phyloP scores from a whole-genome alignment of 257 asterid genomes.

The Nicotiana benthamiana region DNA sequence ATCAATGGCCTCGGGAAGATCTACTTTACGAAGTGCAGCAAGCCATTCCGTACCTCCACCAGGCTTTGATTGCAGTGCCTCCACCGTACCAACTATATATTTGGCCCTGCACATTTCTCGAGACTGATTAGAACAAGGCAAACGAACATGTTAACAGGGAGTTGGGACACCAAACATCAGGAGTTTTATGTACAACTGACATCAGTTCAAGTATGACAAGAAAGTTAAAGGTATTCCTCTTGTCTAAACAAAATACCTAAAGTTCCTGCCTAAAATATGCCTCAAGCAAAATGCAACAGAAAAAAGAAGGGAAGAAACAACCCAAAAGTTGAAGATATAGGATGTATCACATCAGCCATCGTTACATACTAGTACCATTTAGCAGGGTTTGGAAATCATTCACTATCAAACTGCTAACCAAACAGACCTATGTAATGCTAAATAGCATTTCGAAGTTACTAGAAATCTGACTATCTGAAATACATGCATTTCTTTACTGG shows the following conservation, averaged over 20 bases:
- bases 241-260: not conserved
- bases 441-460: not conserved
- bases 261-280: not conserved
- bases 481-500: not conserved
- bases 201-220: not conserved
- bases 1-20: conserved; percentile 61
- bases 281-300: not conserved
- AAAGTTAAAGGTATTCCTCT: not conserved
- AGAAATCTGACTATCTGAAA: not conserved
- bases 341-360: not conserved
- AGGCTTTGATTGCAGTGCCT: conserved; percentile 69
- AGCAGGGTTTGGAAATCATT: not conserved
- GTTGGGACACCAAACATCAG: not conserved
- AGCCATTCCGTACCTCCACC: conserved; percentile 88
- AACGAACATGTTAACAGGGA: no score
- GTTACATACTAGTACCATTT: not conserved
- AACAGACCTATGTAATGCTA: not conserved
- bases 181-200: not conserved
- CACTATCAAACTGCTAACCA: not conserved
- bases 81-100: conserved; percentile 75
- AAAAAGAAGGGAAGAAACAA: not conserved
- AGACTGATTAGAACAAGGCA: not conserved
- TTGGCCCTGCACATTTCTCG: conserved; percentile 59
- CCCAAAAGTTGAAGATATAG: not conserved
- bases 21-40: conserved; percentile 61